Conservation (phyloP, 176 grass and related monocot genomes). For the Chloris gayana region DNA sequence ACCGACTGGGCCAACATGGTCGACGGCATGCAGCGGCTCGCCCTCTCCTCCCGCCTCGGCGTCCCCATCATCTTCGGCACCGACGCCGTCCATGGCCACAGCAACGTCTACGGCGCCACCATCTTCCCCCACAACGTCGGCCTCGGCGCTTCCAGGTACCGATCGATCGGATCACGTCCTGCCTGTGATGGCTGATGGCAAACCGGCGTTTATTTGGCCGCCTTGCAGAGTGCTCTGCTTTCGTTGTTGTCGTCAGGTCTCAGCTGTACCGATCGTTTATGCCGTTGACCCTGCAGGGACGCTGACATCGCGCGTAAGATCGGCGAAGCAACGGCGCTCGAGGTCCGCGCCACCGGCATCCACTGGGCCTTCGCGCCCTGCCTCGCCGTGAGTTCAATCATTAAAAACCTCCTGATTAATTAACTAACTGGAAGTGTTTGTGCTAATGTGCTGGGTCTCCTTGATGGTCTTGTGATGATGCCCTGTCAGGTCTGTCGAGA, state of each 20-base stretch:
- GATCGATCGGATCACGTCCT: background rate
- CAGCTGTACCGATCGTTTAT: background rate
- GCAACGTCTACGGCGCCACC: slow-evolving; percentile 83
- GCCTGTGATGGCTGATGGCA: background rate
- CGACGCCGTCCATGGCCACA: slow-evolving; percentile 89
- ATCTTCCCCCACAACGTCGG: slow-evolving; percentile 92
- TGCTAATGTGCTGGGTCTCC: too few relatives aligned
- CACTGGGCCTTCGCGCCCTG: slow-evolving; percentile 91
- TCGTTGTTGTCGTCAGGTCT: background rate
- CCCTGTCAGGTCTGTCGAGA: slow-evolving; percentile 67
- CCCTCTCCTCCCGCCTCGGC: slow-evolving; percentile 74
- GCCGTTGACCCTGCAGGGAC: slow-evolving; percentile 51
- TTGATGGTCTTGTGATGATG: background rate
- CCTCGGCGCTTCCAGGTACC: slow-evolving; percentile 72
- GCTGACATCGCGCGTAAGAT: slow-evolving; percentile 63
- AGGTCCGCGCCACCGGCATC: slow-evolving; percentile 77
- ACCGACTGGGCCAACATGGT: slow-evolving; percentile 76
- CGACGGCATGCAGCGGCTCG: slow-evolving; percentile 73
- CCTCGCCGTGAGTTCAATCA: slow-evolving; percentile 58
- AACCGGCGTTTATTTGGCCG: background rate
- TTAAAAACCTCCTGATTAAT: background rate
- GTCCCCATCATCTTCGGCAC: slow-evolving; percentile 75
- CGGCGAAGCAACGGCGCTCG: slow-evolving; percentile 74
- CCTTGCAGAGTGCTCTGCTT: background rate
- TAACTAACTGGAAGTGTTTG: too few relatives aligned